Conservation (phyloP, 1,284 basidiomycete genomes). For the Mycena citricolor region DNA sequence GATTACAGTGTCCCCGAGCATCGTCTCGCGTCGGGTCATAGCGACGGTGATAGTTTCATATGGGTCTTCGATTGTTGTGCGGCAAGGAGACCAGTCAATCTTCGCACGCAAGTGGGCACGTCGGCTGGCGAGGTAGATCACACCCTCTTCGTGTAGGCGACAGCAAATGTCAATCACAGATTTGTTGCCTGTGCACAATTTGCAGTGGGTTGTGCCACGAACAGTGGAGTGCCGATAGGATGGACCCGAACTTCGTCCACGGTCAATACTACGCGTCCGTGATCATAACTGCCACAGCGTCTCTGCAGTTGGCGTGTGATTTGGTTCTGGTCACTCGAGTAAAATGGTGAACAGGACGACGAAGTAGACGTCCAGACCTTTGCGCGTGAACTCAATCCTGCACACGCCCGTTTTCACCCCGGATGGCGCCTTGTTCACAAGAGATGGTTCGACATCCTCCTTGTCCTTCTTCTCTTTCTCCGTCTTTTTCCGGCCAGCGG, state of each 20-base stretch:
- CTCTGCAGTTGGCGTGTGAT: constrained; percentile 89
- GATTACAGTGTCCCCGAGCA: constrained; percentile 96
- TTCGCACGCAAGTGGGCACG: constrained; percentile 98
- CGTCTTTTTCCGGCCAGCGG: constrained; percentile 56
- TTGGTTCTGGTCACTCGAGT: constrained; percentile 72
- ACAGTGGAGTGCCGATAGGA: constrained; percentile 9
- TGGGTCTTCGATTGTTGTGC: constrained; percentile 33
- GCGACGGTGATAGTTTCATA: constrained; percentile 93
- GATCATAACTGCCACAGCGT: constrained; percentile 92
- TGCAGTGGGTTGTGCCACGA: constrained; percentile 6
- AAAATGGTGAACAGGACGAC: constrained; percentile 3
- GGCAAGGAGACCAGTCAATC: constrained; percentile 77
- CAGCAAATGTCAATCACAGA: constrained; percentile 94
- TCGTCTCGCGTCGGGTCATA: constrained; percentile 97
- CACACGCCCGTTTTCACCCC: constrained; percentile 84
- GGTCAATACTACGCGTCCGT: constrained; percentile 91
- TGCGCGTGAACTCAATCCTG: constrained; percentile 90
- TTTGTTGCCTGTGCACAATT: constrained; percentile 67
- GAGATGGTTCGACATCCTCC: constrained; percentile 65
- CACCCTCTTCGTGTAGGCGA: constrained; percentile 86
- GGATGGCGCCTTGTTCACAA: constrained; percentile 82
- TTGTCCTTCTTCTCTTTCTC: constrained; percentile 72
- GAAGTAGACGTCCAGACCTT: constrained; percentile 30
- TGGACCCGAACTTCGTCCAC: constrained; percentile 75
- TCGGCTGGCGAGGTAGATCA: constrained; percentile 93